Conservation (phyloP, 106 monocot species). For the Dendrobium chrysotoxum region DNA sequence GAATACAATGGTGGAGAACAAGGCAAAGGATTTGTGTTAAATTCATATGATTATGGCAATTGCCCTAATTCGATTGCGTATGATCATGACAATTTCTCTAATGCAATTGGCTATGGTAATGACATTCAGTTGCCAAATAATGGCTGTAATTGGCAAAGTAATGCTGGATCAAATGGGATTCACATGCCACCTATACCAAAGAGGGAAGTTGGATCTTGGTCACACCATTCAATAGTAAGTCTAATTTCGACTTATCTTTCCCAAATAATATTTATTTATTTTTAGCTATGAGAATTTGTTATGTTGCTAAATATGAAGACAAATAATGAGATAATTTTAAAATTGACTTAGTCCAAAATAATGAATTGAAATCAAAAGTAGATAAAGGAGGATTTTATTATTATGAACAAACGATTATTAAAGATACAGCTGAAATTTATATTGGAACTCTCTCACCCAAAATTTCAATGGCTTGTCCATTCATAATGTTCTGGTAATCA, state of each 20-base stretch:
- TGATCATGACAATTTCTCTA: not conserved
- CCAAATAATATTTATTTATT: not conserved
- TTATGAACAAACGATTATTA: no score
- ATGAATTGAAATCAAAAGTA: not conserved
- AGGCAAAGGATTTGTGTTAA: not conserved
- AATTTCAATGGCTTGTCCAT: no score
- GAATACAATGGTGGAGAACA: conserved; percentile 4
- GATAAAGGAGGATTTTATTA: no score
- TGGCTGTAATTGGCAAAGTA: conserved; percentile 2
- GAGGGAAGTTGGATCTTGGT: conserved; percentile 10
- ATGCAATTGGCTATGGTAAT: not conserved
- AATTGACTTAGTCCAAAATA: not conserved
- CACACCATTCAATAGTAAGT: conserved; percentile 17
- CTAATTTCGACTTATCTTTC: not conserved
- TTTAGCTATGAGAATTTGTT: not conserved
- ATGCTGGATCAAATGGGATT: conserved; percentile 4
- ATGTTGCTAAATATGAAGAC: not conserved
- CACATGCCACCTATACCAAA: not conserved
- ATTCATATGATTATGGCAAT: not conserved
- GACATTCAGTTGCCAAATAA: not conserved
- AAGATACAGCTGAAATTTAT: no score
- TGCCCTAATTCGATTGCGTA: not conserved
- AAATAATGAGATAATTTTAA: not conserved
- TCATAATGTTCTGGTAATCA: no score
- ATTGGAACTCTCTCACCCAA: no score